These are phyloP conservation scores for Poa annua DNA, from an alignment of 176 grass and related monocot species.

Conservation along the genomic window DNA sequence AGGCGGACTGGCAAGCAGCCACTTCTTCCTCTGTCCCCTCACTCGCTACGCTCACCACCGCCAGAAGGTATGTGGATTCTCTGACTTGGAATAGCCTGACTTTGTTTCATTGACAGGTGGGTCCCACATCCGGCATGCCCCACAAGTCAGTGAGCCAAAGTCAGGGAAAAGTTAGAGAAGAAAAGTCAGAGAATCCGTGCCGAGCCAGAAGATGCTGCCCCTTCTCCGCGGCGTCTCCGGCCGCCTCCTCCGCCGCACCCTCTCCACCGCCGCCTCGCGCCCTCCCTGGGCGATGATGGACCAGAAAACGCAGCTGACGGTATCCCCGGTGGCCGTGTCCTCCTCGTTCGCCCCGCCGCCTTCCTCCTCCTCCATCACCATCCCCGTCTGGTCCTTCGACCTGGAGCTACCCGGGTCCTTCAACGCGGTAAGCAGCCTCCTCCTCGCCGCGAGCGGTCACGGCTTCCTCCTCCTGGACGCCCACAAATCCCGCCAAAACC, in stretches of 20 bases:
- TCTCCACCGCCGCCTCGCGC: slow-evolving; percentile 13
- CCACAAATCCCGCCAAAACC: neutral
- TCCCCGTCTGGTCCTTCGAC: neutral
- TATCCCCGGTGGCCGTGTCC: neutral
- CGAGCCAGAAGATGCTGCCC: neutral
- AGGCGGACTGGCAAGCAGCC: neutral
- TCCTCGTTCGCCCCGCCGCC: neutral
- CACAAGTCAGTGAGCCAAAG: too few relatives aligned
- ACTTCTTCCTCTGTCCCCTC: neutral
- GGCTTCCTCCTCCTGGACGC: slow-evolving; percentile 18
- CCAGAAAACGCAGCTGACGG: neutral
- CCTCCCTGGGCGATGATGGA: slow-evolving; percentile 5
- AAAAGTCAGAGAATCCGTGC: too few relatives aligned
- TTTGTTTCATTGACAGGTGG: too few relatives aligned
- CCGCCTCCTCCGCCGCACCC: slow-evolving; percentile 13
- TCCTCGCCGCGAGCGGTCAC: neutral
- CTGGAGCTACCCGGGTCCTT: too few relatives aligned
- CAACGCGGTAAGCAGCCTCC: too few relatives aligned
- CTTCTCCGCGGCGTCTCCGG: neutral
- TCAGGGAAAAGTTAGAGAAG: too few relatives aligned
- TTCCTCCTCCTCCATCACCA: neutral
- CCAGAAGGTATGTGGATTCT: too few relatives aligned
- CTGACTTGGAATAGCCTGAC: too few relatives aligned
- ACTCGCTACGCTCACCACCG: neutral
- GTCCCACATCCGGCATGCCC: too few relatives aligned